Base-by-base conservation (phyloP, 106 monocot genomes). In the Agapanthus africanus region DNA sequence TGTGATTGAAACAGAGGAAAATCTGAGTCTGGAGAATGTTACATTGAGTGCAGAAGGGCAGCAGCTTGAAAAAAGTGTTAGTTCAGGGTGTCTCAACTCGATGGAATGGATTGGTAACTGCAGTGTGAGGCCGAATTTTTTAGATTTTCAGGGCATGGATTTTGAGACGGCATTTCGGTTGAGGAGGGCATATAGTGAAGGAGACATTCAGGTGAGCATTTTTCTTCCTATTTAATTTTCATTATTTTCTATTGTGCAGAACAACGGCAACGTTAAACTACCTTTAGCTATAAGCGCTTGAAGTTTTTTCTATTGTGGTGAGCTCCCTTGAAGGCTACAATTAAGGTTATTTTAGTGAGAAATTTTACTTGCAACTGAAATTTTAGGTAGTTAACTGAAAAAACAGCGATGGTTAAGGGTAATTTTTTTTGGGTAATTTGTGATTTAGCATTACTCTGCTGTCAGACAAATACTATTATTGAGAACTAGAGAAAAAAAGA, bases 1-100 rank as follows among this genome's bases (percentile, higher is more conserved):
- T 40, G 47, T 59, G 7, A 38, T 71, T 30, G 65, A 79, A 69
- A 49, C 39, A 6, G 79, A 76, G 54, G 85, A 76, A 67, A 63
- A 49, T 27, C 57, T 67, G 9, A 42, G 23, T 19, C 9, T n/a
- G 27, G 75, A 75, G 61, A 65, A 67, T 4, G 44, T 70, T 49
- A 70, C 36, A 30, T 49, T 73, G 22, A 28, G 40, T 40, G 50
- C 41, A 35, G 78, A 79, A 47, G 80, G 54, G 26, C 68, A 59
- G 30, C n/a, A n/a, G n/a, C 86, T 47, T 15, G 16, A 86, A 74
- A 89, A 82, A 56, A 84, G 86, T 74, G 77, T 86, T 68, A 86
- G 79, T 54, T 74, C 79, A 32, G 86, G 76, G 61, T 89, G 89
- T 50, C 64, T 85, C 21, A 85, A 71, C 47, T 82, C 80, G 34